Conservation (phyloP, 2,329 filamentous ascomycete genomes). For the Exserohilum turcica region DNA sequence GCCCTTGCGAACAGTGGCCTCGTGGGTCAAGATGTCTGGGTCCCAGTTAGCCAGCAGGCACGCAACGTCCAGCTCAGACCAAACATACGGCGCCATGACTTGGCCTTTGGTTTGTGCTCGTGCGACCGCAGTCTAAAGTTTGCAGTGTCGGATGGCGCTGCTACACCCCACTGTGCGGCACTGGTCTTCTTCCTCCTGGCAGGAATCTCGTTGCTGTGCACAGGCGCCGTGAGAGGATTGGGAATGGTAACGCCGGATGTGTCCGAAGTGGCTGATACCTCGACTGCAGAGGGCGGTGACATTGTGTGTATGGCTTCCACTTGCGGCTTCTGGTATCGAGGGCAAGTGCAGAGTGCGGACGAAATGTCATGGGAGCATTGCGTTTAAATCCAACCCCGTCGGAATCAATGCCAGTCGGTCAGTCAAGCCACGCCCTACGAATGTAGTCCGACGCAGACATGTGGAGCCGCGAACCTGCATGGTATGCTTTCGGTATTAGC, state of each 20-base stretch:
- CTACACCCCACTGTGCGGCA: constrained; percentile 73
- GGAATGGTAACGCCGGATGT: constrained; percentile 54
- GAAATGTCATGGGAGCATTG: background rate
- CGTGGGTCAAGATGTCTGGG: constrained; percentile 50
- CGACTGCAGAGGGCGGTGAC: constrained; percentile 46
- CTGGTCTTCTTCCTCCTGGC: constrained; percentile 73
- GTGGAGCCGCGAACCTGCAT: constrained; percentile 25
- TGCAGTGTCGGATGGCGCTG: constrained; percentile 76
- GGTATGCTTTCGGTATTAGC: constrained; percentile 28
- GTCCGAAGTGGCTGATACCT: constrained; percentile 54
- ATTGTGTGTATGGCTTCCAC: constrained; percentile 10
- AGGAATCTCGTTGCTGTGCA: constrained; percentile 66
- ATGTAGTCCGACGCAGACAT: constrained; percentile 24
- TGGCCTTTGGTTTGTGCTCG: constrained; percentile 73
- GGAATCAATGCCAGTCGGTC: constrained; percentile 1
- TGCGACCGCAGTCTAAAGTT: constrained; percentile 74
- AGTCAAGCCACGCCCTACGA: constrained; percentile 28
- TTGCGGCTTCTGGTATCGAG: background rate
- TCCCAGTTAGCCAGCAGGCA: constrained; percentile 4
- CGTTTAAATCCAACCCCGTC: constrained; percentile 7
- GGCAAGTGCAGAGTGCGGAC: background rate
- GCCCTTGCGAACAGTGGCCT: constrained; percentile 61
- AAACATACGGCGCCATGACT: constrained; percentile 80
- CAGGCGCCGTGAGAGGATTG: constrained; percentile 58
- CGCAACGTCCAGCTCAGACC: background rate